A percentile compares a stretch with the other conserved stretches of the same genome.
phyloP scores from a whole-genome alignment of 768 basidiomycete genomes.

The Psilocybe azurescens region DNA sequence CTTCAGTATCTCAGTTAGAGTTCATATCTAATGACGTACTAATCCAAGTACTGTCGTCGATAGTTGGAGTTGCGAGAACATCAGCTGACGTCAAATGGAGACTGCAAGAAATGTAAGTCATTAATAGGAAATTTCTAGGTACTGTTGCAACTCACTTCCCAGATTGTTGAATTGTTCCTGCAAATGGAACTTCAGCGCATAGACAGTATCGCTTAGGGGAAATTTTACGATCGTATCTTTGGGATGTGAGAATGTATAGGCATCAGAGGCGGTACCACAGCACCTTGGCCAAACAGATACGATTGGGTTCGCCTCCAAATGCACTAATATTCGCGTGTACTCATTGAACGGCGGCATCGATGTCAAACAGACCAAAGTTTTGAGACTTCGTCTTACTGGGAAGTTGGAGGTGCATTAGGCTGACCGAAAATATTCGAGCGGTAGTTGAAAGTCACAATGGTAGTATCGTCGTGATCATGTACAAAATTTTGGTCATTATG shows the following conservation, averaged over 20 bases:
- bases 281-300: conserved; percentile 46
- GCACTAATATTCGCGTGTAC: conserved; percentile 51
- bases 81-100: conserved; percentile 15
- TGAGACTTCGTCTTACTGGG: conserved; percentile 26
- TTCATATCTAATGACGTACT: not conserved
- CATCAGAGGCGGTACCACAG: conserved; percentile 38
- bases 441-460: conserved; percentile 43
- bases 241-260: conserved; percentile 39
- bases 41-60: conserved; percentile 31
- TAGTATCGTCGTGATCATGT: conserved; percentile 37
- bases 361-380: conserved; percentile 45
- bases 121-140: too few relatives aligned
- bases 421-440: conserved; percentile 44
- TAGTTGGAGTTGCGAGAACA: conserved; percentile 13
- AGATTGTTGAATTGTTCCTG: conserved; percentile 41
- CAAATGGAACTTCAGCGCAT: not conserved
- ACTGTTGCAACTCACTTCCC: conserved; percentile 31
- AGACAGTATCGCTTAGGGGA: conserved; percentile 16
- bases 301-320: conserved; percentile 46
- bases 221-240: conserved; percentile 36
- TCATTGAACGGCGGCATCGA: conserved; percentile 49
- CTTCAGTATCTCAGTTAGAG: not conserved
- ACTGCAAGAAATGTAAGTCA: conserved; percentile 1
- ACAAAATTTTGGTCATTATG: conserved; percentile 38
- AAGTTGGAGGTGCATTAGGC: conserved; percentile 44